Evolutionary conservation across 768 basidiomycete genomes (phyloP), one percentile per base, ranked within the genome.

Genomic region (Suillus alpinus): DNA sequence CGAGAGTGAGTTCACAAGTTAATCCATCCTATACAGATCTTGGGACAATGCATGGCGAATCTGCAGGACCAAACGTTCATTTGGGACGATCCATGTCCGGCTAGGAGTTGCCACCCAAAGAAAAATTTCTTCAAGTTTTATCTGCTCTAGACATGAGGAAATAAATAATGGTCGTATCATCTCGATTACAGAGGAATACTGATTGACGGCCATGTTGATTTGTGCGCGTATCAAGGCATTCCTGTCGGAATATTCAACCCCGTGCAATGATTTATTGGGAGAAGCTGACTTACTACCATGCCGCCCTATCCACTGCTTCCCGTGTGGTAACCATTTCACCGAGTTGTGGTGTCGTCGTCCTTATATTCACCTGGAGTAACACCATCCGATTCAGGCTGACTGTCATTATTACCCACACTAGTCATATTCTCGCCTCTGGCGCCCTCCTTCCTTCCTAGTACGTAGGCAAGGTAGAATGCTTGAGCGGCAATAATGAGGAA

Each of bases 371-470:
- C 34, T 16, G 34, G 12, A 36, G 6, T 16, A 9, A 36, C 20
- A 20, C 23, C 51, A 8, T 23, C 14, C 20, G 14, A 9, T 53
- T 20, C 34, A 53, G 51, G 34, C 34, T 36, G 51, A 36, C 20
- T 23, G 20, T 23, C 20, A 36, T 36, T 16, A 23, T 53, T 36
- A 7, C 20, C 51, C 34, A 23, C n/a, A n/a, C n/a, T n/a, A 13
- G 20, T 36, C 13, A 14, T 14, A 4, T 36, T 36, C 4, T 53
- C 3, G 14, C 23, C 23, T 14, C 46, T 8, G 13, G 13, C 3
- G 44, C 7, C 51, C 51, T 52, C 29, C 26, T 5, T 52, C 51
- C 34, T 36, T 53, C 51, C 51, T n/a, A n/a, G n/a, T 36, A 36
- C 8, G 34, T 36, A 53, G 34, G 51, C 51, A 36, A 16, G 2